A percentile compares a stretch with the other conserved stretches of the same genome.
phyloP scores from a whole-genome alignment of 2,329 filamentous ascomycete genomes.

The Diplodia intermedia region DNA sequence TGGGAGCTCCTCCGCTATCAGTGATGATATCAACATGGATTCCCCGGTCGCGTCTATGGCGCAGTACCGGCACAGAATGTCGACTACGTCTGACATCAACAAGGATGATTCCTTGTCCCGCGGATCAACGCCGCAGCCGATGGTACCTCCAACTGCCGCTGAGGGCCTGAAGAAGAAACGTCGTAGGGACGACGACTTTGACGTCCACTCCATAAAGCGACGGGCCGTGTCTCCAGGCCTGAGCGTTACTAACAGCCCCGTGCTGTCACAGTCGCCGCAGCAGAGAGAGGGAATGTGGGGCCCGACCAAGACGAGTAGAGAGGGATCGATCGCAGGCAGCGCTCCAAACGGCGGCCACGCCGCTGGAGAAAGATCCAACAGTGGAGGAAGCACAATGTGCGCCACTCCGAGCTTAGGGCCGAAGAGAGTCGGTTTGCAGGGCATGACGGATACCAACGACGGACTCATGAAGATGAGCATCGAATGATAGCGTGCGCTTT shows the following conservation, averaged over 20 bases:
- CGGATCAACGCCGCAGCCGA: slow-evolving; percentile 48
- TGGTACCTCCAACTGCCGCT: slow-evolving; percentile 48
- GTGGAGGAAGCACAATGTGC: slow-evolving; percentile 56
- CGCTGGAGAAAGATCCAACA: slow-evolving; percentile 56
- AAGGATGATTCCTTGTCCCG: slow-evolving; percentile 37
- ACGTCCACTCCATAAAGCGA: slow-evolving; percentile 86
- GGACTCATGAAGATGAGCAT: slow-evolving; percentile 97
- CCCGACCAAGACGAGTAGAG: slow-evolving; percentile 66
- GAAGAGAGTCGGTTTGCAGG: slow-evolving; percentile 69
- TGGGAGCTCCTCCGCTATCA: slow-evolving; percentile 60
- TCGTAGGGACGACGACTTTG: slow-evolving; percentile 89
- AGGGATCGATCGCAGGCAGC: slow-evolving; percentile 55
- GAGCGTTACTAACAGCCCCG: slow-evolving; percentile 87
- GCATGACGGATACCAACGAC: slow-evolving; percentile 95
- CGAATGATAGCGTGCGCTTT: slow-evolving; percentile 64
- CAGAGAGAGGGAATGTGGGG: slow-evolving; percentile 77
- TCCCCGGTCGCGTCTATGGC: slow-evolving; percentile 56
- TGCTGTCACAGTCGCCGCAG: slow-evolving; percentile 80
- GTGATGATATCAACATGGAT: slow-evolving; percentile 76
- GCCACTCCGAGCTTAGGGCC: slow-evolving; percentile 51
- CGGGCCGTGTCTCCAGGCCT: slow-evolving; percentile 90
- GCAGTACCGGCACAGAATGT: slow-evolving; percentile 38
- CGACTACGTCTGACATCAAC: slow-evolving; percentile 33
- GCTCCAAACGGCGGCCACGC: slow-evolving; percentile 56
- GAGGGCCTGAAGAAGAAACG: slow-evolving; percentile 66